Conservation (phyloP, 768 basidiomycete genomes). For the Boletus eberwhitei region DNA sequence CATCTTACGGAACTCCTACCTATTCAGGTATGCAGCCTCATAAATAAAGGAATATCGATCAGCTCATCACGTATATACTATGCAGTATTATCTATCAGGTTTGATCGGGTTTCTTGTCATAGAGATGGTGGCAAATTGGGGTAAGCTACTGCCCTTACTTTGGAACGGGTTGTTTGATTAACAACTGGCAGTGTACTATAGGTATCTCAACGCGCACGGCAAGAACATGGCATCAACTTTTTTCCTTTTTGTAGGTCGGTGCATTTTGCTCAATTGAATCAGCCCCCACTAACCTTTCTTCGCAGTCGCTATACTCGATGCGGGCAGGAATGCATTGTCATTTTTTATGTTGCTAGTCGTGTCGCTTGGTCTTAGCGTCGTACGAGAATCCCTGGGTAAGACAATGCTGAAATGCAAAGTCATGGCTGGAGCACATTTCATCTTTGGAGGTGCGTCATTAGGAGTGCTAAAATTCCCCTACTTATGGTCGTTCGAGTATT, state of each 20-base stretch:
- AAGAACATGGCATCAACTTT: slow-evolving; percentile 69
- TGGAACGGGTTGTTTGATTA: slow-evolving; percentile 1
- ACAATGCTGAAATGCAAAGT: slow-evolving; percentile 83
- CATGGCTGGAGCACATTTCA: slow-evolving; percentile 80
- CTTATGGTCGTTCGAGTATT: slow-evolving; percentile 52
- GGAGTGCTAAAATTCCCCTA: not conserved
- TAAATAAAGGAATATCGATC: not conserved
- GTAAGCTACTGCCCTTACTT: slow-evolving; percentile 37
- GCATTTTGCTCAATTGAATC: not conserved
- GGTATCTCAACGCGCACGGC: slow-evolving; percentile 88
- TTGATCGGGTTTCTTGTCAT: slow-evolving; percentile 83
- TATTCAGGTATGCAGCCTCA: slow-evolving; percentile 61
- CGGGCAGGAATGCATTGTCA: slow-evolving; percentile 89
- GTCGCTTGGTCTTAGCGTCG: slow-evolving; percentile 87
- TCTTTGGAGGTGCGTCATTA: slow-evolving; percentile 79
- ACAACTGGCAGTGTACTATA: slow-evolving; percentile 69
- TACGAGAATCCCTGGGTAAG: slow-evolving; percentile 79
- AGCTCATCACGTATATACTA: not conserved
- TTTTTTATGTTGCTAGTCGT: slow-evolving; percentile 96
- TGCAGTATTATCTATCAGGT: slow-evolving; percentile 86
- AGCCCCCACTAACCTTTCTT: slow-evolving; percentile 1
- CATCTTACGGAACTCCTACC: slow-evolving; percentile 83
- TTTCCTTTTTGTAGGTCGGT: slow-evolving; percentile 89
- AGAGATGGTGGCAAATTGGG: slow-evolving; percentile 93
- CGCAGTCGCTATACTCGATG: slow-evolving; percentile 91